A percentile compares a stretch with the other conserved stretches of the same genome.
Evolutionary conservation across 495 filamentous ascomycete species (phyloP).

Genomic region (Schizothecium vesticola): DNA sequence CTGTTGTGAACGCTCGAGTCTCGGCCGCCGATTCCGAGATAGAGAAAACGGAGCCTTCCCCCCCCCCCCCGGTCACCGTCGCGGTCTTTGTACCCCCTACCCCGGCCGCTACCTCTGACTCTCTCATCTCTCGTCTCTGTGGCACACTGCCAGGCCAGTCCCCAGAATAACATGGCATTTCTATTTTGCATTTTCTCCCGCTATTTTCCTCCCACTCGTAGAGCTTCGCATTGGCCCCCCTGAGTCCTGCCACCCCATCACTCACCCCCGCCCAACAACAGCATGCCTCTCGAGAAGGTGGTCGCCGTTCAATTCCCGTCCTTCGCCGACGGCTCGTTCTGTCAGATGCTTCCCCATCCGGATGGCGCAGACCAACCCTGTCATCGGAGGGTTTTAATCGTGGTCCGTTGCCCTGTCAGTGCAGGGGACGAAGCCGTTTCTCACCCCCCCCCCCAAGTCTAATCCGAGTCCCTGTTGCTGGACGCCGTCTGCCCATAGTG

Average conservation of each 20-base stretch:
- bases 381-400: conserved; percentile 5
- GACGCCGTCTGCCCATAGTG: background rate
- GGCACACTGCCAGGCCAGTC: conserved; percentile 1
- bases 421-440: conserved; percentile 7
- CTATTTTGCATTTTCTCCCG: conserved; percentile 24
- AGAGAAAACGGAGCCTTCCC: background rate
- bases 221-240: conserved; percentile 11
- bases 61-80: background rate
- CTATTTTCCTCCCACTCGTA: conserved; percentile 20
- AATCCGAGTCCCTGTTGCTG: background rate
- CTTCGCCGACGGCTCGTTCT: conserved; percentile 7
- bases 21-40: background rate
- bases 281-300: background rate
- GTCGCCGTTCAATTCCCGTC: background rate
- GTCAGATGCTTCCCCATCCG: conserved; percentile 23
- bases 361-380: conserved; percentile 22
- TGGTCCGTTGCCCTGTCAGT: background rate
- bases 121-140: conserved; percentile 17
- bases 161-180: conserved; percentile 25
- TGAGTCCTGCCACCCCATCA: conserved; percentile 5
- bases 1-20: background rate
- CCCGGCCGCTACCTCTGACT: conserved; percentile 25
- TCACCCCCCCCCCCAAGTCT: conserved; percentile 12
- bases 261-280: background rate
- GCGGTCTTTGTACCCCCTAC: conserved; percentile 12